phyloP scores from a whole-genome alignment of 2,329 filamentous ascomycete species.

The Aspergillus ochraceus region DNA sequence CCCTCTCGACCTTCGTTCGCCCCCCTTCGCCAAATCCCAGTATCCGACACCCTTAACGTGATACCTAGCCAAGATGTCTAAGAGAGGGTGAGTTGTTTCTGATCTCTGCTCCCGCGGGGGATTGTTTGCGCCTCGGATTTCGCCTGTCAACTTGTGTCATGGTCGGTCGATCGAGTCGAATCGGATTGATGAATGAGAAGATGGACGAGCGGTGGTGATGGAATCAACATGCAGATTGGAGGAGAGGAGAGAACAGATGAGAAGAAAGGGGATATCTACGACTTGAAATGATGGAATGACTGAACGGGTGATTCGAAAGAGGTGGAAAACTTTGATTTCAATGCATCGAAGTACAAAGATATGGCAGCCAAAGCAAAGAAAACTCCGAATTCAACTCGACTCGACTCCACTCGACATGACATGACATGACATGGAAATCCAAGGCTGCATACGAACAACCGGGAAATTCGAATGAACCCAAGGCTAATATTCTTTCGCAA shows the following conservation, averaged over 20 bases:
- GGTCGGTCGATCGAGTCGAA: neutral
- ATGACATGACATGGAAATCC: neutral
- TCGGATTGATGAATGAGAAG: neutral
- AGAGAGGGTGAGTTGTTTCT: slow-evolving; percentile 48
- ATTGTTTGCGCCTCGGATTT: neutral
- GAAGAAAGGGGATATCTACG: neutral
- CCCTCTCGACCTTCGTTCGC: slow-evolving; percentile 29
- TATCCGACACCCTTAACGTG: slow-evolving; percentile 39
- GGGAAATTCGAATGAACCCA: neutral
- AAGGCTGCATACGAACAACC: neutral
- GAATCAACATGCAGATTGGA: neutral
- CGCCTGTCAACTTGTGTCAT: neutral
- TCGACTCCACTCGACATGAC: slow-evolving; percentile 2
- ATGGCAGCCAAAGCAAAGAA: neutral
- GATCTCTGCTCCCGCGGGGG: neutral
- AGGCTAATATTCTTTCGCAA: slow-evolving; percentile 18
- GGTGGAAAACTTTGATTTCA: neutral
- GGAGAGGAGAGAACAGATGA: neutral
- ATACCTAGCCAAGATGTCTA: slow-evolving; percentile 52
- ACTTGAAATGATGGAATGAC: neutral
- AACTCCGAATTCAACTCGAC: neutral
- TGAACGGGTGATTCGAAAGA: neutral
- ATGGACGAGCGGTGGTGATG: neutral
- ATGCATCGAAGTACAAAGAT: neutral
- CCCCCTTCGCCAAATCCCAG: slow-evolving; percentile 34